Conservation (phyloP, 2,329 filamentous ascomycete genomes). For the Ceratocystis albifundus region DNA sequence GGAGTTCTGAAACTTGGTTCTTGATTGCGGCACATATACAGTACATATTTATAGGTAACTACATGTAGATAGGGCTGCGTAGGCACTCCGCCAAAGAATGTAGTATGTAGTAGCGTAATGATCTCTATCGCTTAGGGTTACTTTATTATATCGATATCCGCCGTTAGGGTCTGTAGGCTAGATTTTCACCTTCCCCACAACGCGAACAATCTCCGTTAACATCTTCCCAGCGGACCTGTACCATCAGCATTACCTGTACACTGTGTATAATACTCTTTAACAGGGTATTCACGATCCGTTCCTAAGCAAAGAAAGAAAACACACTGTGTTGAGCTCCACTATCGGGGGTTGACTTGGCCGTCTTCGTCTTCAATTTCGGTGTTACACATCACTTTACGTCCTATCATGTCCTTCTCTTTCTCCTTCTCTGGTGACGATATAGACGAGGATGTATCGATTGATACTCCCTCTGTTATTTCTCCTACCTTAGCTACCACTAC, state of each 20-base stretch:
- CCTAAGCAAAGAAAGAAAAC: background rate
- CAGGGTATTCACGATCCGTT: background rate
- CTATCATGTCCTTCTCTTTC: conserved; percentile 45
- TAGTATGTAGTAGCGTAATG: no score
- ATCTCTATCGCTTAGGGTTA: background rate
- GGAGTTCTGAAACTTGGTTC: no score
- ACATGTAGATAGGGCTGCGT: no score
- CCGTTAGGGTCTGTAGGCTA: conserved; percentile 2
- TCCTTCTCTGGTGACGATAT: conserved; percentile 54
- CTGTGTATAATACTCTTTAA: no score
- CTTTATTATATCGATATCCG: background rate
- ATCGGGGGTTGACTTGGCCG: background rate
- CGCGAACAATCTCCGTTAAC: background rate
- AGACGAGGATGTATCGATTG: conserved; percentile 35
- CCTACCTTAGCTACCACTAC: conserved; percentile 14
- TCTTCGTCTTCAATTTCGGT: background rate
- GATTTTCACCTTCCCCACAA: conserved; percentile 7
- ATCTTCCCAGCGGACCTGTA: background rate
- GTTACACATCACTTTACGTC: conserved; percentile 5
- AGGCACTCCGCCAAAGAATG: no score
- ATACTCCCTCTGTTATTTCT: conserved; percentile 24
- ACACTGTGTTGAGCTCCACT: background rate
- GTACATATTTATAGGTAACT: no score
- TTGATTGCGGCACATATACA: no score
- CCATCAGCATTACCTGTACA: no score